Conservation (phyloP, 768 basidiomycete genomes). For the Phanerochaete carnosa region DNA sequence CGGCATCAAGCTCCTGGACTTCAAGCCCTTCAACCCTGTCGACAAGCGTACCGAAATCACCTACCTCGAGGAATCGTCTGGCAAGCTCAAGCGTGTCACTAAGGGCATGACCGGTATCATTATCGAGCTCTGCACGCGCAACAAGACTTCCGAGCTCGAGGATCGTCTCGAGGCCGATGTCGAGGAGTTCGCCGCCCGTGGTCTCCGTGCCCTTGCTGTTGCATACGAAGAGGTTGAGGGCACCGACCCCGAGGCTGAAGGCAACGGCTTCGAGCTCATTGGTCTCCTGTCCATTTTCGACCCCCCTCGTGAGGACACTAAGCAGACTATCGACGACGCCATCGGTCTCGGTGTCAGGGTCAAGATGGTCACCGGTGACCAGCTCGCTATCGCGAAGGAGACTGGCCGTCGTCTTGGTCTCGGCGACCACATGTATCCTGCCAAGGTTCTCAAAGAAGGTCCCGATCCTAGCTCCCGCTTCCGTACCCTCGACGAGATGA, state of each 20-base stretch:
- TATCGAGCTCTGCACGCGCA: slow-evolving; percentile 94
- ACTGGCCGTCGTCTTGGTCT: slow-evolving; percentile 97
- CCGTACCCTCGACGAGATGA: slow-evolving; percentile 91
- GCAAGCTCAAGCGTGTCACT: slow-evolving; percentile 96
- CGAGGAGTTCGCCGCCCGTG: slow-evolving; percentile 92
- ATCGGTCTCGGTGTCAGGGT: slow-evolving; percentile 94
- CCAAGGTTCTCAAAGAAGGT: slow-evolving; percentile 98
- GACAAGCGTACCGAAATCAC: slow-evolving; percentile 99
- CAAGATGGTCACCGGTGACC: slow-evolving; percentile 99
- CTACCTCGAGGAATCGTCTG: slow-evolving; percentile 90
- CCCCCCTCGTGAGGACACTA: slow-evolving; percentile 96
- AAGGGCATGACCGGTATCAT: slow-evolving; percentile 99
- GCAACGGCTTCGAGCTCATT: slow-evolving; percentile 96
- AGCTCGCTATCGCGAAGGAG: slow-evolving; percentile 99
- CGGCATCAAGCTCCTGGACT: slow-evolving; percentile 95
- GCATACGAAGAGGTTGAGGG: slow-evolving; percentile 92
- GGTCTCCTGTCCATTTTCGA: slow-evolving; percentile 98
- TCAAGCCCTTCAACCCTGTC: slow-evolving; percentile 99
- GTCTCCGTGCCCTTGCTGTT: slow-evolving; percentile 96
- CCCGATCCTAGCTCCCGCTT: slow-evolving; percentile 85
- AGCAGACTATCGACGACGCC: slow-evolving; percentile 98
- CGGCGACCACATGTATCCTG: slow-evolving; percentile 99
- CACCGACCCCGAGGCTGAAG: slow-evolving; percentile 79
- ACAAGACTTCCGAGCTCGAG: slow-evolving; percentile 94
- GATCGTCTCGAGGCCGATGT: slow-evolving; percentile 91